Percentiles rank a stretch among this genome's conserved stretches.
Conservation (phyloP, 768 basidiomycete genomes). For the Rhodocollybia butyracea region DNA sequence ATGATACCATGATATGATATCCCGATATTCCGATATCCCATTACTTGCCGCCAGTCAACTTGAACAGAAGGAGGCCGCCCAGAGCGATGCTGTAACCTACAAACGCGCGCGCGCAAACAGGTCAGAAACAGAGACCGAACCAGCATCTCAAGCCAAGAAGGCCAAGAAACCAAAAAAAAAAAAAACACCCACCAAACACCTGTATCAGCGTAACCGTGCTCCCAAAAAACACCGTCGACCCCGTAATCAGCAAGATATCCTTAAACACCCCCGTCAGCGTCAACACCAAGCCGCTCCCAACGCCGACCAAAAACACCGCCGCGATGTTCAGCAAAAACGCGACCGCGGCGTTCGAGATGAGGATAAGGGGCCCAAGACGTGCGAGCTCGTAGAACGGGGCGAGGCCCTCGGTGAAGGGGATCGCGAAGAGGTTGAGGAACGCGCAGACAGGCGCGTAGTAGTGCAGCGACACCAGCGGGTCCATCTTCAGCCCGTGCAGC, state of each 20-base stretch:
- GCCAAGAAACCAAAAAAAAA: too few species aligned
- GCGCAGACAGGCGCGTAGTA: slow-evolving; percentile 98
- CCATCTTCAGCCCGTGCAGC: slow-evolving; percentile 95
- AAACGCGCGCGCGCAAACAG: not conserved
- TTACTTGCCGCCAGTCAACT: slow-evolving; percentile 66
- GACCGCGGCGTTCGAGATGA: slow-evolving; percentile 79
- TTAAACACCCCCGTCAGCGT: slow-evolving; percentile 95
- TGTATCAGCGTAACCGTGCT: slow-evolving; percentile 80
- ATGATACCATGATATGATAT: too few species aligned
- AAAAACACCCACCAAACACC: slow-evolving; percentile 57
- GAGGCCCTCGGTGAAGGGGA: slow-evolving; percentile 92
- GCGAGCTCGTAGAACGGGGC: slow-evolving; percentile 77
- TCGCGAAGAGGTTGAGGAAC: slow-evolving; percentile 74
- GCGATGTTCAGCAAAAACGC: slow-evolving; percentile 92
- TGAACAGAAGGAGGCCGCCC: slow-evolving; percentile 81
- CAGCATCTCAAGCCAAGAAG: too few species aligned
- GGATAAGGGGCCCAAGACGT: slow-evolving; percentile 62
- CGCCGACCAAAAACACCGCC: slow-evolving; percentile 91
- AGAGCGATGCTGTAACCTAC: slow-evolving; percentile 87
- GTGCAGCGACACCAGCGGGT: slow-evolving; percentile 91
- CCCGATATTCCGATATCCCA: too few species aligned
- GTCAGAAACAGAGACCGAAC: not conserved
- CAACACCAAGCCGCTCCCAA: slow-evolving; percentile 82
- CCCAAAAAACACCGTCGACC: slow-evolving; percentile 85
- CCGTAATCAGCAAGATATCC: slow-evolving; percentile 93